These are phyloP conservation scores for Auxenochlorella pyrenoidosa DNA, from an alignment of 139 green algal species.

Conservation along the genomic window DNA sequence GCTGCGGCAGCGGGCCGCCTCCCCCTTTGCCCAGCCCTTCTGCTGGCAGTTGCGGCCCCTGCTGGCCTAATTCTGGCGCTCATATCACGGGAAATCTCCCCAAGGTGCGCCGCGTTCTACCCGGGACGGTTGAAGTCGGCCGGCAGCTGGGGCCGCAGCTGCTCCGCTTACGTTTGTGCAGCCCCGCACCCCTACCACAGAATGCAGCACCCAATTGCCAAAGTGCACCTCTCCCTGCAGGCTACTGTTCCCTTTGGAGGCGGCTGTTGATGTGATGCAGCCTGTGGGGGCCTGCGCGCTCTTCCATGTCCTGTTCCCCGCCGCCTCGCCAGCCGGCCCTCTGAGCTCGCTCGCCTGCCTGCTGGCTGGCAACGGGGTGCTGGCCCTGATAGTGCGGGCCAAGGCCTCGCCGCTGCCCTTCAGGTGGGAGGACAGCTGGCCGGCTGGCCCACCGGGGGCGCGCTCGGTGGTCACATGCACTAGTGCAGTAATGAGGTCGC, in stretches of 20 bases:
- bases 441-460: too few species aligned
- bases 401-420: slow-evolving; percentile 7
- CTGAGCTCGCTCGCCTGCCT: not conserved
- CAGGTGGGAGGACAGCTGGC: not conserved
- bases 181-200: too few species aligned
- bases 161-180: not conserved
- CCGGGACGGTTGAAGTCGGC: not conserved
- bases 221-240: not conserved
- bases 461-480: too few species aligned
- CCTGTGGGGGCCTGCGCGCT: not conserved
- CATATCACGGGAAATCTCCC: not conserved
- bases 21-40: too few species aligned
- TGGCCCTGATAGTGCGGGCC: not conserved
- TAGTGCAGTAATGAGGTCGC: too few species aligned
- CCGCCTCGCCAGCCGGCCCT: not conserved
- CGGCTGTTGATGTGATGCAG: not conserved
- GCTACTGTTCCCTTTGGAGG: not conserved
- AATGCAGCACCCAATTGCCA: not conserved
- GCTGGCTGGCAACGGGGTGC: slow-evolving; percentile 5
- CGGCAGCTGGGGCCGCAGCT: not conserved
- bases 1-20: too few species aligned
- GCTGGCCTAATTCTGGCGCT: too few species aligned
- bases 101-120: not conserved
- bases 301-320: not conserved
- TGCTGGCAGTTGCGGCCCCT: too few species aligned